Conservation (phyloP, 2,329 filamentous ascomycete species). For the Colletotrichum scovillei region DNA sequence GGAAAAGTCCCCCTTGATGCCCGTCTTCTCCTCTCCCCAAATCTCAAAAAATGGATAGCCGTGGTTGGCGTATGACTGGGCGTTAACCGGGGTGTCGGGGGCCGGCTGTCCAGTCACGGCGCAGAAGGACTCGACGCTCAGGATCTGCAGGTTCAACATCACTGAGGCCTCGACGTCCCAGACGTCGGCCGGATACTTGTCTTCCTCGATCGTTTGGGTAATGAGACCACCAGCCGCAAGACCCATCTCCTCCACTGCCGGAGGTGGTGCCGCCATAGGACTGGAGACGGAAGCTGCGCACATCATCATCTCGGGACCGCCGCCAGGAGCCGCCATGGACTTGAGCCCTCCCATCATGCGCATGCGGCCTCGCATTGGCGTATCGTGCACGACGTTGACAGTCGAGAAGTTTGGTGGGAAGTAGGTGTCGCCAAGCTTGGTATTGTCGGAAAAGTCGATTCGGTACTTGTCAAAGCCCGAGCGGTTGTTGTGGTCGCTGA, state of each 20-base stretch:
- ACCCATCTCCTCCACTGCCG: constrained; percentile 44
- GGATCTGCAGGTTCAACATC: constrained; percentile 52
- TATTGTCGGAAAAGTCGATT: constrained; percentile 10
- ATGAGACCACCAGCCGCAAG: constrained; percentile 54
- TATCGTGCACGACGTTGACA: neutral
- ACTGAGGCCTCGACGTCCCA: constrained; percentile 45
- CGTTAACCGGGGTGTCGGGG: constrained; percentile 47
- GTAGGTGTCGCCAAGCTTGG: constrained; percentile 34
- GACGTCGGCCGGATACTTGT: constrained; percentile 38
- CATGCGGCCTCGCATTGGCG: neutral
- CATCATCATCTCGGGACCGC: neutral
- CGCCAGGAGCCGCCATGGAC: neutral
- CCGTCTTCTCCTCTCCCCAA: constrained; percentile 35
- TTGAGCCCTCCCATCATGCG: neutral
- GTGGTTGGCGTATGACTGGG: constrained; percentile 44
- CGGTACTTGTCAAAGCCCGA: neutral
- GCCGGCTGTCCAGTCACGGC: constrained; percentile 48
- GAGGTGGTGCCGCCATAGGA: neutral
- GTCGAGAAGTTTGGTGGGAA: constrained; percentile 31
- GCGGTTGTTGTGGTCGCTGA: neutral
- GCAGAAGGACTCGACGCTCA: constrained; percentile 49
- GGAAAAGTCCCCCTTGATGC: constrained; percentile 35
- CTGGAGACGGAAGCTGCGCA: neutral
- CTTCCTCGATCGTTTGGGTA: constrained; percentile 49
- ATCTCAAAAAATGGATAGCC: constrained; percentile 51